Evolutionary conservation across 2,329 filamentous ascomycete genomes (phyloP).

Genomic region (Diaporthe humulicola): DNA sequence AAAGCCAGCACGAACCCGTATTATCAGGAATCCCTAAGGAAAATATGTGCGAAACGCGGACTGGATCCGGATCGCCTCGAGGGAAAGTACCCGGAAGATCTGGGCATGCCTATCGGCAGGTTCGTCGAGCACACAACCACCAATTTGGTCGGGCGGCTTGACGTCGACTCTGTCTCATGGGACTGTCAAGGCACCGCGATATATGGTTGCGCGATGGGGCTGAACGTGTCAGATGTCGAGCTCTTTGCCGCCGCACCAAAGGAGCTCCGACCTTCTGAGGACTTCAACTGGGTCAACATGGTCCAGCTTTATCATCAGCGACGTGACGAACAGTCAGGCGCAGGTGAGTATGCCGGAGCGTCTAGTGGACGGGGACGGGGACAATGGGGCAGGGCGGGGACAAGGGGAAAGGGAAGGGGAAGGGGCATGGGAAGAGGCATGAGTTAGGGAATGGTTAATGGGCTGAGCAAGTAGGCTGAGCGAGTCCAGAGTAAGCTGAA

Average conservation of each 20-base stretch:
- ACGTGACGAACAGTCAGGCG: background rate
- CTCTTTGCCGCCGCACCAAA: background rate
- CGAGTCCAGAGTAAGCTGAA: background rate
- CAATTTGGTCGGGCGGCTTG: background rate
- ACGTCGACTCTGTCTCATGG: background rate
- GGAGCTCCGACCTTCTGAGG: no score
- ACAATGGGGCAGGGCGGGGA: background rate
- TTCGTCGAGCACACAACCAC: background rate
- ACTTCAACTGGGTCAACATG: background rate
- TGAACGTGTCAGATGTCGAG: background rate
- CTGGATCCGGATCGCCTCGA: background rate
- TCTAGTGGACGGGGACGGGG: background rate
- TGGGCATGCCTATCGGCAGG: background rate
- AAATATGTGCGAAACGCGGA: background rate
- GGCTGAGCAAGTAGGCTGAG: background rate
- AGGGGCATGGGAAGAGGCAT: background rate
- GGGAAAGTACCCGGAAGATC: background rate
- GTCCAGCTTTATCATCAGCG: background rate
- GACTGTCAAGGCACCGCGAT: background rate
- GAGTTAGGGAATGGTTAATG: background rate
- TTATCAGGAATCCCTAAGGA: background rate
- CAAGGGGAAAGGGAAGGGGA: background rate
- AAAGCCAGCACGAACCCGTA: constrained; percentile 4
- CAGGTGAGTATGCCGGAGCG: background rate
- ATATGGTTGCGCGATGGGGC: background rate